These are phyloP conservation scores for Boechera stricta DNA, from an alignment of 345 rosid species.

Conservation along the genomic window DNA sequence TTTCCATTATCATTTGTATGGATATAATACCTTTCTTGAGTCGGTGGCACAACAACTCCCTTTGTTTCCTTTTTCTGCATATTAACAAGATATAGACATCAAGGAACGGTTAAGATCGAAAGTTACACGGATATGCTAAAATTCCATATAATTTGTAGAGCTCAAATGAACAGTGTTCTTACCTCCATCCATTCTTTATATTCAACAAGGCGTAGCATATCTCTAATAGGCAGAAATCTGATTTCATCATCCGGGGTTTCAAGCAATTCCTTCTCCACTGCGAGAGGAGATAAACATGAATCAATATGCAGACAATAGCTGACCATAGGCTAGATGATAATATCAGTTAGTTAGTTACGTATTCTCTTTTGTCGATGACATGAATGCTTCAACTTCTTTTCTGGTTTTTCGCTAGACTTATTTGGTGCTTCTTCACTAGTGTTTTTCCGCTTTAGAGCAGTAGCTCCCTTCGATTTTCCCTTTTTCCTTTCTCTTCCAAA, in stretches of 20 bases:
- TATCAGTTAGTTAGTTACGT: constrained; percentile 43
- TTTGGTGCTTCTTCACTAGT: constrained; percentile 50
- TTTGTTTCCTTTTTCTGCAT: constrained; percentile 71
- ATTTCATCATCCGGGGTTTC: constrained; percentile 75
- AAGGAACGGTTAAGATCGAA: constrained; percentile 1
- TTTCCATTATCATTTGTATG: not conserved
- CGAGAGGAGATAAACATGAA: constrained; percentile 17
- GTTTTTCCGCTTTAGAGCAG: constrained; percentile 51
- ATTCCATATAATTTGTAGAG: not conserved
- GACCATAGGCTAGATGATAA: constrained; percentile 11
- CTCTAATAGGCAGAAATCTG: constrained; percentile 62
- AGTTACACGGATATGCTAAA: not conserved
- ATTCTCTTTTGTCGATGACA: constrained; percentile 61
- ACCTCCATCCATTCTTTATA: constrained; percentile 71
- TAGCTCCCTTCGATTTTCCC: constrained; percentile 34
- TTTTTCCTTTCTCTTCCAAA: constrained; percentile 37
- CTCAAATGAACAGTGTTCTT: constrained; percentile 25
- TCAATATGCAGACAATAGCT: constrained; percentile 13
- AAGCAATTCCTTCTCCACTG: constrained; percentile 72
- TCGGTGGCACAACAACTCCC: constrained; percentile 38
- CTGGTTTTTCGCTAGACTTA: constrained; percentile 48
- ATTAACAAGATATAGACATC: constrained; percentile 2
- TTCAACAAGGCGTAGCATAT: constrained; percentile 72
- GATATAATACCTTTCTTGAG: constrained; percentile 57
- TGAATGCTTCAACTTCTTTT: constrained; percentile 80